Percentiles rank a stretch among this genome's conserved stretches.
phyloP scores from a whole-genome alignment of 2,329 filamentous ascomycete genomes.

The Aspergillus sp. region DNA sequence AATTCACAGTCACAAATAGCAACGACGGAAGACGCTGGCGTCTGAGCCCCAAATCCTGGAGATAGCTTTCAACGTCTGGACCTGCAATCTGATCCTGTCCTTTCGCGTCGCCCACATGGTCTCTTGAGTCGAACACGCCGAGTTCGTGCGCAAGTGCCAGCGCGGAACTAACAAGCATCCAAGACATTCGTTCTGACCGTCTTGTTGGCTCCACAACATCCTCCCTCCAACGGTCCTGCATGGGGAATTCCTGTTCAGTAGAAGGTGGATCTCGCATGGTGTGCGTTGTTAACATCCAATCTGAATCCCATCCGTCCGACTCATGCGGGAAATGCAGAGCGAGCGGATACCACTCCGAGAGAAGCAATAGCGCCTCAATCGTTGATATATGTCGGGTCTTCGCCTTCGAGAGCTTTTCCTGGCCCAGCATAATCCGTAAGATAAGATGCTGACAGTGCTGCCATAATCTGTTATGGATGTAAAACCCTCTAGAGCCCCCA shows the following conservation, averaged over 20 bases:
- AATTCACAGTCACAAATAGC: constrained; percentile 47
- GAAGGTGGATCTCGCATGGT: constrained; percentile 40
- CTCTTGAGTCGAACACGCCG: constrained; percentile 42
- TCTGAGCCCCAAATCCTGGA: constrained; percentile 23
- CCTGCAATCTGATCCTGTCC: constrained; percentile 3
- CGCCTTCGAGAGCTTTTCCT: constrained; percentile 51
- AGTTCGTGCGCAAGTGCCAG: constrained; percentile 53
- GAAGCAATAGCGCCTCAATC: constrained; percentile 52
- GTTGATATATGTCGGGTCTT: constrained; percentile 50
- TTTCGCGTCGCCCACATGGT: constrained; percentile 23
- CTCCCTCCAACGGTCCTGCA: constrained; percentile 47
- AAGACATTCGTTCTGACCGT: constrained; percentile 57
- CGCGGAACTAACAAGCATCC: constrained; percentile 56
- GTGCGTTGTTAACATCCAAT: constrained; percentile 44
- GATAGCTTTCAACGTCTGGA: constrained; percentile 16
- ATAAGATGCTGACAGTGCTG: constrained; percentile 53
- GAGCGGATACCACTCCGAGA: constrained; percentile 56
- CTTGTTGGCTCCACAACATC: constrained; percentile 55
- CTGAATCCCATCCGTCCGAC: constrained; percentile 55
- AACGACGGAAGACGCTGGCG: constrained; percentile 32
- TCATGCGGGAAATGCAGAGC: constrained; percentile 53
- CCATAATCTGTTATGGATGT: constrained; percentile 54
- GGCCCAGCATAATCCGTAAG: constrained; percentile 52
- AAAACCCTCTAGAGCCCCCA: constrained; percentile 46
- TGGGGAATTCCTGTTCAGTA: constrained; percentile 28